Conservation (phyloP, 2,329 filamentous ascomycete species). For the Chaetomium sp. region DNA sequence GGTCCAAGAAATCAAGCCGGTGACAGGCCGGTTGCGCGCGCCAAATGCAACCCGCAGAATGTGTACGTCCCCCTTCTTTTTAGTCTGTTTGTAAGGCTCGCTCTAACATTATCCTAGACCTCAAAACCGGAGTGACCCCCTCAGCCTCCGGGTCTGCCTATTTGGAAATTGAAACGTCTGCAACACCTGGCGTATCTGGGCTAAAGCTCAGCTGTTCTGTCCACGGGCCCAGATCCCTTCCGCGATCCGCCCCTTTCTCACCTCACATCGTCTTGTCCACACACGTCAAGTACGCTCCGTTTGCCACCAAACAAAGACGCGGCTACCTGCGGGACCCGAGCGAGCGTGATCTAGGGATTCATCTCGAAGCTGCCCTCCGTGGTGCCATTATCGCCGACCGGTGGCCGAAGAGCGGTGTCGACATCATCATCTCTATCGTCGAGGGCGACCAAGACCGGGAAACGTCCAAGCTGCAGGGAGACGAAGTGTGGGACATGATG, state of each 20-base stretch:
- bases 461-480: conserved; percentile 40
- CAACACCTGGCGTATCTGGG: conserved; percentile 40
- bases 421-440: conserved; percentile 85
- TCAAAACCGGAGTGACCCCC: conserved; percentile 87
- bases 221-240: conserved; percentile 85
- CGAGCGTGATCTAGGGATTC: conserved; percentile 84
- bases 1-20: conserved; percentile 42
- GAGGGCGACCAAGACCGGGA: conserved; percentile 81
- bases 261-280: conserved; percentile 87
- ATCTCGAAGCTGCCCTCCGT: conserved; percentile 83
- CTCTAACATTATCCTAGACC: conserved; percentile 47
- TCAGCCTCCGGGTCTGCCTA: conserved; percentile 93
- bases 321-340: conserved; percentile 80
- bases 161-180: conserved; percentile 55
- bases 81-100: conserved; percentile 4
- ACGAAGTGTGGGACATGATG: conserved; percentile 80
- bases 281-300: conserved; percentile 94
- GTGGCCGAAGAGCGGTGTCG: conserved; percentile 98
- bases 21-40: conserved; percentile 48
- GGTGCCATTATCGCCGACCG: conserved; percentile 87
- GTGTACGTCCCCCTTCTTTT: conserved; percentile 52
- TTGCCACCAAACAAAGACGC: conserved; percentile 74
- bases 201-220: conserved; percentile 91
- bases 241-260: conserved; percentile 83
- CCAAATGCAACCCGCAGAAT: conserved; percentile 74